Conservation (phyloP, 176 grass and related monocot genomes). For the bread wheat (Triticum aestivum) region IWGSC_CS_RefSeq_v2.1 NC_057801.1:45948088-45948587, state of each 20-base stretch:
- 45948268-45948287: not conserved
- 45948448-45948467: slow-evolving; percentile 11
- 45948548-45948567: not conserved
- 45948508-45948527: not conserved
- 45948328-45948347: not conserved
- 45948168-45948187: slow-evolving; percentile 45
- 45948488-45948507: not conserved
- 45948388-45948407: not conserved
- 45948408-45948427: not conserved
- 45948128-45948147: slow-evolving; percentile 76
- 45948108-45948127: slow-evolving; percentile 84
- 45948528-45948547: not conserved
- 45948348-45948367: not conserved
- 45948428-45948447: not conserved
- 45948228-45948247: not conserved
- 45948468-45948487: not conserved
- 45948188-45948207: slow-evolving; percentile 21
- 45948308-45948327: not conserved
- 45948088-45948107: slow-evolving; percentile 79
- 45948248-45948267: not conserved
- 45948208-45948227: not conserved
- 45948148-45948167: slow-evolving; percentile 95
- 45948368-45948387: not conserved
- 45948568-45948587: not conserved
- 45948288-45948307: not conserved